Evolutionary conservation across 2,329 filamentous ascomycete genomes (phyloP), one percentile per base, ranked within the genome.

Genomic region (Aspergillus sp.): DNA sequence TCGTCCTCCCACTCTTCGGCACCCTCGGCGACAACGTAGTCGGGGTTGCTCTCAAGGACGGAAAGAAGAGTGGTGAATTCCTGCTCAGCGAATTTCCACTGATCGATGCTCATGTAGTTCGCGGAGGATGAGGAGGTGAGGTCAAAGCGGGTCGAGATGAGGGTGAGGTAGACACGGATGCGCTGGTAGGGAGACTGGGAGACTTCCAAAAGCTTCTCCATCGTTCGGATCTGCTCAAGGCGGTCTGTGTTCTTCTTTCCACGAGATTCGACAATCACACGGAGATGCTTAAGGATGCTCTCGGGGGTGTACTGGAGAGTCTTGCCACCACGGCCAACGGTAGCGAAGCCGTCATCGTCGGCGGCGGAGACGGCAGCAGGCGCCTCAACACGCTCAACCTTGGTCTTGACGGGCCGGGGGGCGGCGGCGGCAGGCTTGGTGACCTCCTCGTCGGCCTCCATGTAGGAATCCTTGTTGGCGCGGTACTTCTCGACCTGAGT

Each of bases 1-100:
- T 99, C 96, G 71, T 99, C 95, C 68, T 99, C 95, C 95, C 95
- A 98, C 79, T 99, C 95, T 75, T 99, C 95, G 22, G 92, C 95
- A 67, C 86, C 88, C 80, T 99, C 95, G 24, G 95, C 83, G 52
- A 99, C 91, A 54, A 98, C 83, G 73, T 94, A 90, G 65, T 95
- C 87, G 62, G 84, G 83, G 80, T 91, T 91, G 61, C 84, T 78
- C 76, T 96, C 91, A 46, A 99, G 87, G 18, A 92, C 87, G 62
- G 87, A 81, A 46, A 99, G 84, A 31, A 99, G 85, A 52, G 84
- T 84, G 14, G 85, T 85, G 63, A 98, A 88, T 74, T 99, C 95
- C 75, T 89, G 87, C 78, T 96, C 90, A 45, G 95, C 94, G 45
- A 90, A 82, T 82, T 97, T 97, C 96, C 95, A 99, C 78, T 98